These are phyloP conservation scores for Terana coerulea DNA, from an alignment of 768 basidiomycete species.

Conservation along the genomic window DNA sequence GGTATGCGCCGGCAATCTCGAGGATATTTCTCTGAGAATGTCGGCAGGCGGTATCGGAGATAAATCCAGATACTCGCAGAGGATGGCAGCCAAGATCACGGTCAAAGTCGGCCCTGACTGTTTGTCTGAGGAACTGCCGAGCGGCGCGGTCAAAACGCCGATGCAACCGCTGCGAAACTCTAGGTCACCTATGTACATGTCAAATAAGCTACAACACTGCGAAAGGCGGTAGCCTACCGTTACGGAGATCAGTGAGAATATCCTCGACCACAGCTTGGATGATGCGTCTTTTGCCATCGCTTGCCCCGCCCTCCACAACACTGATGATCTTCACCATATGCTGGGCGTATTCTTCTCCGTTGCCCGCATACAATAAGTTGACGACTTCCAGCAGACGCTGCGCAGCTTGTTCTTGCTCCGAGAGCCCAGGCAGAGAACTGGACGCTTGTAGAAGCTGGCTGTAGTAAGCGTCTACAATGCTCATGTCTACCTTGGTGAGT, in stretches of 20 bases:
- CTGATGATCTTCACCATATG: constrained; percentile 41
- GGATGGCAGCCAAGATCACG: constrained; percentile 64
- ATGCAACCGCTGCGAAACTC: constrained; percentile 35
- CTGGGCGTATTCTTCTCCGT: constrained; percentile 58
- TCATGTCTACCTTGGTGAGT: constrained; percentile 52
- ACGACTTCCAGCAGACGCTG: constrained; percentile 53
- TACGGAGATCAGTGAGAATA: constrained; percentile 45
- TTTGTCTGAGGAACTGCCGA: constrained; percentile 31
- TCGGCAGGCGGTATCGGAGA: constrained; percentile 47
- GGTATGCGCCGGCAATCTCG: constrained; percentile 36
- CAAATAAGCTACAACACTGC: constrained; percentile 3
- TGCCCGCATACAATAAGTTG: constrained; percentile 39
- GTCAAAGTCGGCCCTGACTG: constrained; percentile 51
- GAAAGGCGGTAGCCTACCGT: constrained; percentile 35
- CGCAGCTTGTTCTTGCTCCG: constrained; percentile 39
- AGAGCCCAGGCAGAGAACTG: constrained; percentile 28
- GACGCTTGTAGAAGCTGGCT: constrained; percentile 38
- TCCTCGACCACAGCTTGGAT: constrained; percentile 56
- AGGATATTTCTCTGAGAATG: constrained; percentile 44
- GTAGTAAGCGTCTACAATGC: constrained; percentile 56
- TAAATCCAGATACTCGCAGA: constrained; percentile 55
- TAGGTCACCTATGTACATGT: constrained; percentile 31
- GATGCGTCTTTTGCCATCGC: constrained; percentile 34
- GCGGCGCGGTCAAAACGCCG: constrained; percentile 32
- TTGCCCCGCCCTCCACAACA: constrained; percentile 31